These are phyloP conservation scores for Paramecium primaurelia DNA, from an alignment of 73 alveolate species.

Conservation along the genomic window DNA sequence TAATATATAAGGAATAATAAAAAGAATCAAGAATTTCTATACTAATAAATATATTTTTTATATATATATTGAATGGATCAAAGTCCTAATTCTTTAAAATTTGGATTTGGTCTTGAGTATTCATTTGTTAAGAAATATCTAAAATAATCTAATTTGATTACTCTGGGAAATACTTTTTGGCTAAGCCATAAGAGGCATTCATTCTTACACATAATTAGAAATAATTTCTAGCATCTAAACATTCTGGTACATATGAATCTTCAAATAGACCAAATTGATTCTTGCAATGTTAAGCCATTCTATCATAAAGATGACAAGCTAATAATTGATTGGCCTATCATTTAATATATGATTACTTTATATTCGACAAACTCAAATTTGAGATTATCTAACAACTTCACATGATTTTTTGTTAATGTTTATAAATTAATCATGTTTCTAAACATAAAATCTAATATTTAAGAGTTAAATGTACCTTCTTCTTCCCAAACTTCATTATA, in stretches of 20 bases:
- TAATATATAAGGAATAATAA: neutral
- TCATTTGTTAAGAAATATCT: conserved; percentile 49
- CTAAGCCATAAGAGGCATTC: conserved; percentile 56
- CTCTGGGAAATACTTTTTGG: conserved; percentile 64
- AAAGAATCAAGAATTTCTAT: too few relatives aligned
- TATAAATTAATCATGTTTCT: conserved; percentile 49
- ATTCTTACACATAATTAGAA: conserved; percentile 53
- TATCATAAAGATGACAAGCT: conserved; percentile 61
- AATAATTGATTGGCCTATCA: conserved; percentile 53
- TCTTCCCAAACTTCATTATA: conserved; percentile 44
- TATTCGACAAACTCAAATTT: conserved; percentile 63
- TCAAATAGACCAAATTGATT: conserved; percentile 58
- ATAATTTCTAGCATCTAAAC: conserved; percentile 59
- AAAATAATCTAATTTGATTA: neutral
- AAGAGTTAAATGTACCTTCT: neutral
- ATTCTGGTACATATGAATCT: conserved; percentile 58
- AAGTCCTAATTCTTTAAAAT: conserved; percentile 53
- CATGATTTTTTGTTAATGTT: conserved; percentile 57
- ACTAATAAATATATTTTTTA: too few relatives aligned
- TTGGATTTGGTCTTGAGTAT: conserved; percentile 62
- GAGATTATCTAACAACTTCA: conserved; percentile 42
- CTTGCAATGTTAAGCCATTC: conserved; percentile 63
- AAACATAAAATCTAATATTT: conserved; percentile 24
- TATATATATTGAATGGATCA: neutral
- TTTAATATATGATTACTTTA: conserved; percentile 30